Percentiles rank a stretch among this genome's conserved stretches.
Conservation (phyloP, 306 rosid genomes). For the Acacia melanoxylon region DNA sequence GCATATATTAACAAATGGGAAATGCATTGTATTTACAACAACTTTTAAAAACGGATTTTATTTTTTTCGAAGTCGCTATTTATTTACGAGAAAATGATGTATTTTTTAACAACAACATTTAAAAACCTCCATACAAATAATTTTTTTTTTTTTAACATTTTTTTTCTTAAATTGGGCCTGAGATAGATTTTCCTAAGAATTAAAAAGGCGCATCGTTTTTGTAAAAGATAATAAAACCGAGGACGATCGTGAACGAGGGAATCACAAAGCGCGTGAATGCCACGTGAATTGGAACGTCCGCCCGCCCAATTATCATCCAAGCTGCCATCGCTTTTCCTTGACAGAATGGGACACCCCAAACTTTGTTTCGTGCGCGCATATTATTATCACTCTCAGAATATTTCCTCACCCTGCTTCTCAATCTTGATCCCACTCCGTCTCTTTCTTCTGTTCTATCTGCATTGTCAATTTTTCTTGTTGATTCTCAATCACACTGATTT, state of each 20-base stretch:
- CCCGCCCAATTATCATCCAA: slow-evolving; percentile 49
- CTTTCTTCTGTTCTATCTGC: slow-evolving; percentile 28
- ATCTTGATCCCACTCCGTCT: slow-evolving; percentile 23
- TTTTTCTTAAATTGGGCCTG: too few species aligned
- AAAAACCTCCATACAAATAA: too few species aligned
- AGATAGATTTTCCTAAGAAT: too few species aligned
- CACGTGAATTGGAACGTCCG: slow-evolving; percentile 66
- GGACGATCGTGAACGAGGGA: background rate
- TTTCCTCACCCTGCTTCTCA: slow-evolving; percentile 40
- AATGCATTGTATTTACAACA: too few species aligned
- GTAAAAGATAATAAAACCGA: background rate
- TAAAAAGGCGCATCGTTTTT: background rate
- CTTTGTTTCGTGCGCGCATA: slow-evolving; percentile 47
- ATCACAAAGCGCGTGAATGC: slow-evolving; percentile 48
- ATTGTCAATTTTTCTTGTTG: slow-evolving; percentile 16
- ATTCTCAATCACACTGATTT: background rate
- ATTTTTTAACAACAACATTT: too few species aligned
- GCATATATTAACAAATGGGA: too few species aligned
- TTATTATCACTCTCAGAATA: slow-evolving; percentile 39
- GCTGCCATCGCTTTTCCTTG: slow-evolving; percentile 52
- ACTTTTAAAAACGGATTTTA: too few species aligned
- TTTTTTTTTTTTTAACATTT: too few species aligned
- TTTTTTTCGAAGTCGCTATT: too few species aligned
- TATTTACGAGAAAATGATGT: too few species aligned
- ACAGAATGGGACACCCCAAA: slow-evolving; percentile 32